Evolutionary conservation across 2,329 filamentous ascomycete genomes (phyloP).

Genomic region (Rhynchosporium agropyri): DNA sequence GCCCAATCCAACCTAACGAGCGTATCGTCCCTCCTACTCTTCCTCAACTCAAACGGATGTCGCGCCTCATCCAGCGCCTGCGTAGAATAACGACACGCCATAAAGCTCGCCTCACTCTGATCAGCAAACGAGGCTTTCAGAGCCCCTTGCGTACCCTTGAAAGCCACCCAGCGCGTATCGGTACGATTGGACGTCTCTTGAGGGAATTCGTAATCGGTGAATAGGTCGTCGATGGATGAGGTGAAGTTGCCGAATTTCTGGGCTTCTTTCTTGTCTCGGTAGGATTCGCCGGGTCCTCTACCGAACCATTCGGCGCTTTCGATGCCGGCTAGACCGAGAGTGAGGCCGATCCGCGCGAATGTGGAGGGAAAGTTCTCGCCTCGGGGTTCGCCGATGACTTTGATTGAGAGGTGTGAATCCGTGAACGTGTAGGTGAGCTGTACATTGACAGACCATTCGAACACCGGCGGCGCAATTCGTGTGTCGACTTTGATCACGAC

Average conservation of each 20-base stretch:
- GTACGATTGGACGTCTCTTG: conserved; percentile 69
- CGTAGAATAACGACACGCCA: conserved; percentile 57
- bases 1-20: conserved; percentile 61
- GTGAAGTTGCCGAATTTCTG: conserved; percentile 60
- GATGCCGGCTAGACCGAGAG: conserved; percentile 48
- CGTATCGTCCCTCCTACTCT: conserved; percentile 51
- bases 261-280: conserved; percentile 66
- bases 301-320: conserved; percentile 63
- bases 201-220: conserved; percentile 66
- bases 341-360: conserved; percentile 65
- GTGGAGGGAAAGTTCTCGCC: conserved; percentile 56
- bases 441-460: conserved; percentile 61
- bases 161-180: conserved; percentile 62
- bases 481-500: conserved; percentile 51
- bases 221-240: conserved; percentile 53
- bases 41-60: conserved; percentile 64
- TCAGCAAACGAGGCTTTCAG: conserved; percentile 39
- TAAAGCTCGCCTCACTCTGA: conserved; percentile 56
- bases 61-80: conserved; percentile 54
- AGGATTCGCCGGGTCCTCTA: conserved; percentile 66
- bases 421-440: conserved; percentile 59
- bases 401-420: conserved; percentile 52
- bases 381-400: conserved; percentile 51
- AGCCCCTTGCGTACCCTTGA: conserved; percentile 42
- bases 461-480: conserved; percentile 62